Percentiles rank a stretch among this genome's conserved stretches.
These are phyloP conservation scores for Pythium volutum DNA, from an alignment of 352 stramenopile genomes.

Conservation along the genomic window DNA sequence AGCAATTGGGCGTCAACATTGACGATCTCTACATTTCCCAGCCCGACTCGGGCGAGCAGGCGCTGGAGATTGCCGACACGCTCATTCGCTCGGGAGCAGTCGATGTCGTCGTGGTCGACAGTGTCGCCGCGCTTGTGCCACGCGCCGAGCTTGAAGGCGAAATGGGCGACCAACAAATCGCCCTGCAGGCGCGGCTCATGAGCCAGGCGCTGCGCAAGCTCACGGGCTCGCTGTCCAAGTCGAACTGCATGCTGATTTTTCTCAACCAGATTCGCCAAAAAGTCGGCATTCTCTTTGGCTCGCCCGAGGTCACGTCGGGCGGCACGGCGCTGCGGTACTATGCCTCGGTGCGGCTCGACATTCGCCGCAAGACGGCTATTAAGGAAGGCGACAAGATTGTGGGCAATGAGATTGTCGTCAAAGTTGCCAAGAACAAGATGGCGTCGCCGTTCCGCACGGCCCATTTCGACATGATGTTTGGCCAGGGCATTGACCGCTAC, in stretches of 20 bases:
- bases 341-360: constrained; percentile 93
- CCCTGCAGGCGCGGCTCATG: constrained; percentile 96
- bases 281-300: constrained; percentile 96
- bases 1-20: constrained; percentile 92
- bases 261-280: constrained; percentile 99
- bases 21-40: constrained; percentile 96
- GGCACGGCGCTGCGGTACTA: constrained; percentile 86
- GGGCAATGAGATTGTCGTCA: constrained; percentile 97
- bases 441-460: constrained; percentile 95
- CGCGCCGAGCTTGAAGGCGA: constrained; percentile 93
- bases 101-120: constrained; percentile 98
- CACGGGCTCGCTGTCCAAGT: constrained; percentile 93
- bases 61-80: constrained; percentile 98
- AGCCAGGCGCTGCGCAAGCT: constrained; percentile 97
- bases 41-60: constrained; percentile 97
- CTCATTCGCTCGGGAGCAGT: constrained; percentile 95
- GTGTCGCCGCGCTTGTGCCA: constrained; percentile 96
- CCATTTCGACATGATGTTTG: constrained; percentile 97
- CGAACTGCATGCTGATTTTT: constrained; percentile 97
- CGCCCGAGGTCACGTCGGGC: constrained; percentile 95
- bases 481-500: constrained; percentile 92
- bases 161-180: constrained; percentile 97
- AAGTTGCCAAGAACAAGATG: constrained; percentile 99
- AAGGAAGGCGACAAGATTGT: constrained; percentile 91
- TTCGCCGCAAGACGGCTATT: constrained; percentile 91